Conservation (phyloP, 2,329 filamentous ascomycete genomes). For the Pseudogymnoascus sp. region DNA sequence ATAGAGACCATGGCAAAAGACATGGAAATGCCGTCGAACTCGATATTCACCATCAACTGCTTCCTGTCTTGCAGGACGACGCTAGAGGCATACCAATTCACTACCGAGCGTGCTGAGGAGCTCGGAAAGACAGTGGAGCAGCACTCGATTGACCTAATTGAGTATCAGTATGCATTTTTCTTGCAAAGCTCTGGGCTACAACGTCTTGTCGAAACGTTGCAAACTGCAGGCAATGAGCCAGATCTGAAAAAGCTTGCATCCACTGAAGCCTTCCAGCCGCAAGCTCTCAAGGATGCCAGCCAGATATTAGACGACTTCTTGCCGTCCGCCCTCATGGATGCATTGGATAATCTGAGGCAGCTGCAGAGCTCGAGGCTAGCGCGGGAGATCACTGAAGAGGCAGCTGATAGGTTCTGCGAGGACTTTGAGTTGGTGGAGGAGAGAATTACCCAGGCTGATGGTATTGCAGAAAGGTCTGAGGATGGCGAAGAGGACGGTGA, state of each 20-base stretch:
- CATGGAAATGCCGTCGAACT: conserved; percentile 50
- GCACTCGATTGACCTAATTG: conserved; percentile 49
- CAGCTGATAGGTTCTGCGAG: conserved; percentile 73
- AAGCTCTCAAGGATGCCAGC: conserved; percentile 56
- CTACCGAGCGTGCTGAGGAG: conserved; percentile 43
- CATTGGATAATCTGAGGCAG: conserved; percentile 68
- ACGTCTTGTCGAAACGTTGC: conserved; percentile 51
- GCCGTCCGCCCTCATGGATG: conserved; percentile 87
- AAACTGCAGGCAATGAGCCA: conserved; percentile 17
- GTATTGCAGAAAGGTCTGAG: conserved; percentile 28
- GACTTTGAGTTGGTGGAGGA: conserved; percentile 70
- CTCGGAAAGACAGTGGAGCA: conserved; percentile 49
- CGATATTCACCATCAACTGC: conserved; percentile 70
- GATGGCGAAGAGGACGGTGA: conserved; percentile 18
- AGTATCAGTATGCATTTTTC: conserved; percentile 66
- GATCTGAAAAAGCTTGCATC: conserved; percentile 42
- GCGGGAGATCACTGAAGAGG: conserved; percentile 70
- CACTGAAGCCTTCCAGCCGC: conserved; percentile 51
- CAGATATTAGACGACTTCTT: conserved; percentile 83
- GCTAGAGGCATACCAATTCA: conserved; percentile 57
- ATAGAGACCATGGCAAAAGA: conserved; percentile 60
- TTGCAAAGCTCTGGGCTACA: conserved; percentile 66
- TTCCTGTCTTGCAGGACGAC: conserved; percentile 48
- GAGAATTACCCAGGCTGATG: conserved; percentile 51
- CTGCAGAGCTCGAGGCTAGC: conserved; percentile 66